These are phyloP conservation scores for Inonotus obliquus DNA, from an alignment of 1,284 basidiomycete genomes.

Conservation along the genomic window DNA sequence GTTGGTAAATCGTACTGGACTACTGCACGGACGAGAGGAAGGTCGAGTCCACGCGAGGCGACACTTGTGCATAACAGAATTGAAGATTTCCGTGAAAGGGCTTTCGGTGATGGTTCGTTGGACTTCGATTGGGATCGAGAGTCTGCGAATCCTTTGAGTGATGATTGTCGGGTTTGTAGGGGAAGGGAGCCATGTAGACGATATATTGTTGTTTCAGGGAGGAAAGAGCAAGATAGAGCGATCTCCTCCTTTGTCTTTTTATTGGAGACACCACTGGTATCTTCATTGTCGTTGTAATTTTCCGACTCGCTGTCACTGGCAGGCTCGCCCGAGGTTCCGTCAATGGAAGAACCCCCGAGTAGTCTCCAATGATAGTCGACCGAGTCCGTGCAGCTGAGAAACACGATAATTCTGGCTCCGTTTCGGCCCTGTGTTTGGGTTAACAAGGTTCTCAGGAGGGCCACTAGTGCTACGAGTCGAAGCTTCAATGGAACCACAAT, in stretches of 20 bases:
- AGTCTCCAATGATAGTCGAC: conserved; percentile 97
- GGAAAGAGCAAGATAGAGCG: conserved; percentile 64
- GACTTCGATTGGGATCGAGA: conserved; percentile 27
- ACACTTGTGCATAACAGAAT: conserved; percentile 95
- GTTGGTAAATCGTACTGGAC: conserved; percentile 97
- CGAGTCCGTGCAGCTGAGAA: conserved; percentile 94
- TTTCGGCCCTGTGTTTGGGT: conserved; percentile 47
- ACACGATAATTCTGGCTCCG: conserved; percentile 82
- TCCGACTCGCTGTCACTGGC: conserved; percentile 30
- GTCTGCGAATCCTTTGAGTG: conserved; percentile 77
- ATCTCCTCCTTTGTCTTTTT: conserved; percentile 37
- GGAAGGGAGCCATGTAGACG: conserved; percentile 94
- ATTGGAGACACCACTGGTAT: conserved; percentile 22
- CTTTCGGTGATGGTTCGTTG: conserved; percentile 25
- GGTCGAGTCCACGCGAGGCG: conserved; percentile 95
- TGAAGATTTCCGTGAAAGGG: conserved; percentile 41
- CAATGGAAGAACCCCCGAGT: conserved; percentile 79
- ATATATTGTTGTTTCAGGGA: conserved; percentile 81
- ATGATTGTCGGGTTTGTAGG: conserved; percentile 75
- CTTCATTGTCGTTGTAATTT: conserved; percentile 24
- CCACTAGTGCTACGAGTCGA: conserved; percentile 86
- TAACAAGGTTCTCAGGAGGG: conserved; percentile 76
- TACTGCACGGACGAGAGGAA: conserved; percentile 92
- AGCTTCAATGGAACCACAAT: conserved; percentile 91
- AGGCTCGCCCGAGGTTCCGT: conserved; percentile 29